Evolutionary conservation across 2,329 filamentous ascomycete genomes (phyloP).

Genomic region (Xylariaceae sp.): DNA sequence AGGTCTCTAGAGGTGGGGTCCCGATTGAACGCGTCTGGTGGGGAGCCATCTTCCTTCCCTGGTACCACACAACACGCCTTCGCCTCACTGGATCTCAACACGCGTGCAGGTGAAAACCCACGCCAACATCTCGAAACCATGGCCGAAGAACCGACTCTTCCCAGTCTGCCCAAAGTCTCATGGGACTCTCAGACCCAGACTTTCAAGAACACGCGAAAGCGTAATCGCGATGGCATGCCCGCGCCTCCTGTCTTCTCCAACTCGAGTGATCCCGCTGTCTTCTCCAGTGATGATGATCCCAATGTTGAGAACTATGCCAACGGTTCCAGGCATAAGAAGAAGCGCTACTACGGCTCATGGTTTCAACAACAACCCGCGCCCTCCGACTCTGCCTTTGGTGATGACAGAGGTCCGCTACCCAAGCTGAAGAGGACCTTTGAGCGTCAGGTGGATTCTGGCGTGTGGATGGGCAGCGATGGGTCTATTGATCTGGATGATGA

Average conservation of each 20-base stretch:
- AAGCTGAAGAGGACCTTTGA: conserved; percentile 50
- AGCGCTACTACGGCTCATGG: conserved; percentile 61
- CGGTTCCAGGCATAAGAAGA: conserved; percentile 54
- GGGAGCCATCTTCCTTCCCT: no score
- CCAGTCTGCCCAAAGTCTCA: conserved; percentile 30
- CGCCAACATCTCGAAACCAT: conserved; percentile 21
- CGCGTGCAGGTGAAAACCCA: no score
- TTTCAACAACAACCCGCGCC: conserved; percentile 56
- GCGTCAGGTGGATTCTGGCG: conserved; percentile 63
- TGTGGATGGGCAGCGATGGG: conserved; percentile 63
- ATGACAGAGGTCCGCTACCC: conserved; percentile 32
- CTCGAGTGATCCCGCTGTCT: conserved; percentile 67
- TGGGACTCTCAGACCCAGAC: conserved; percentile 30
- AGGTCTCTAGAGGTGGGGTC: no score
- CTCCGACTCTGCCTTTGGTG: conserved; percentile 45
- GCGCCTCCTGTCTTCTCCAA: conserved; percentile 44
- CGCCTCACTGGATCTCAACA: no score
- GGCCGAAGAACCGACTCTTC: conserved; percentile 37
- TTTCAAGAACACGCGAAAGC: conserved; percentile 37
- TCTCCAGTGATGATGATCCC: conserved; percentile 69
- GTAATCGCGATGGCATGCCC: conserved; percentile 28
- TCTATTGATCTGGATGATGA: conserved; percentile 44
- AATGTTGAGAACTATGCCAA: conserved; percentile 61
- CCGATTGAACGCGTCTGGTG: no score
- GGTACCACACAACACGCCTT: no score